Percentiles rank a stretch among this genome's conserved stretches.
These are phyloP conservation scores for Cladosporium phlei DNA, from an alignment of 2,329 filamentous ascomycete genomes.

Conservation along the genomic window DNA sequence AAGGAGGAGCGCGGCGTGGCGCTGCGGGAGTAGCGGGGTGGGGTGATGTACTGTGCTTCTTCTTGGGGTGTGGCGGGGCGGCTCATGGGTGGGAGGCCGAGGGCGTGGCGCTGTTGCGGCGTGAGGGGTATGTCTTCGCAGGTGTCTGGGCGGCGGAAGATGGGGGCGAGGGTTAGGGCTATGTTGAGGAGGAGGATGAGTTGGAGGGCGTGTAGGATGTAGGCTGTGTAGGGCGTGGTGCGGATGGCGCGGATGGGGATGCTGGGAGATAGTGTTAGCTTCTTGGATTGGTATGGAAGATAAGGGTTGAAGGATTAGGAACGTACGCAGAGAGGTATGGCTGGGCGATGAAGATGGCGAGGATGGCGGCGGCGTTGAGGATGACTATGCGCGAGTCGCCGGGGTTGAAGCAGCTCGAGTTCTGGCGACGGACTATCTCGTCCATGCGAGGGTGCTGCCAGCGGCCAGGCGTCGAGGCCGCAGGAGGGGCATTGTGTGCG, in stretches of 20 bases:
- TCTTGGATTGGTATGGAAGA: not conserved
- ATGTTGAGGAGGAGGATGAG: conserved; percentile 61
- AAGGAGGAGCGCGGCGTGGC: conserved; percentile 55
- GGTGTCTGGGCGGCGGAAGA: conserved; percentile 68
- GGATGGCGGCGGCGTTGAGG: conserved; percentile 59
- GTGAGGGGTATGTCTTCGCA: conserved; percentile 87
- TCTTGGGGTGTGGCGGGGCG: conserved; percentile 62
- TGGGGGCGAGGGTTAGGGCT: conserved; percentile 62
- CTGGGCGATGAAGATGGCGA: conserved; percentile 45
- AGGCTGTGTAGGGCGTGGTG: conserved; percentile 32
- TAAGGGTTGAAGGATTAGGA: no score
- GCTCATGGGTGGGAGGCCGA: conserved; percentile 68
- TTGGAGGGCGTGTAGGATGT: conserved; percentile 46
- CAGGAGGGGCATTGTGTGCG: conserved; percentile 17
- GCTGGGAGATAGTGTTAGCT: not conserved
- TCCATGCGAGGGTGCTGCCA: conserved; percentile 88
- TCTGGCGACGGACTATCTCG: conserved; percentile 78
- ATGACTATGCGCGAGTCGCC: conserved; percentile 66
- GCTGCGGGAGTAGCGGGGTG: conserved; percentile 78
- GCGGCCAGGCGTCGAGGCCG: conserved; percentile 52
- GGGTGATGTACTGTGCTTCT: conserved; percentile 71
- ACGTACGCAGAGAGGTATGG: conserved; percentile 32
- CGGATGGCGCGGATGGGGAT: conserved; percentile 7
- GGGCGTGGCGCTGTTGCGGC: conserved; percentile 75
- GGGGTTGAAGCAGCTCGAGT: conserved; percentile 72